Percentiles rank a stretch among this genome's conserved stretches.
Evolutionary conservation across 371 early-diverging fungal genomes (phyloP).

Genomic region (Rhizopus stolonifer): DNA sequence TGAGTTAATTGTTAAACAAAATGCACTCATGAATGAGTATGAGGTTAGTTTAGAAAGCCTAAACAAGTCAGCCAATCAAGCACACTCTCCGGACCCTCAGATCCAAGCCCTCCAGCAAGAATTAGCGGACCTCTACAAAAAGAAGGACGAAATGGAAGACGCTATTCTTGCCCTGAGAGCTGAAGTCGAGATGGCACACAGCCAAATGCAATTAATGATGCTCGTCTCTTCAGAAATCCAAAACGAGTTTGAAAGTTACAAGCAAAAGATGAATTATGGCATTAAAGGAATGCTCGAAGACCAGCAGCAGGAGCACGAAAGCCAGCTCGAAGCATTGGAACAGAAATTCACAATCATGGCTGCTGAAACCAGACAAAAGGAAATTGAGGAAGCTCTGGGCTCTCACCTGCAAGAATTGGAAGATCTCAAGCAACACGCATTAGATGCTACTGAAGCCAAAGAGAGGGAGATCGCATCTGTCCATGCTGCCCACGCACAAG

Average conservation of each 20-base stretch:
- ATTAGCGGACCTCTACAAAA: conserved; percentile 9
- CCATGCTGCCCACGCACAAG: neutral
- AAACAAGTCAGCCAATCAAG: conserved; percentile 1
- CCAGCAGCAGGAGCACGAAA: conserved; percentile 12
- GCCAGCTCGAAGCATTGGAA: conserved; percentile 13
- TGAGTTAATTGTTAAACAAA: conserved; percentile 25
- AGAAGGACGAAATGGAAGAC: conserved; percentile 20
- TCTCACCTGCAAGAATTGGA: conserved; percentile 9
- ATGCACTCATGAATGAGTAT: conserved; percentile 15
- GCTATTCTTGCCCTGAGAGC: conserved; percentile 21
- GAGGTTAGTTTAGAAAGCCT: conserved; percentile 13
- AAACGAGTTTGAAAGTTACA: conserved; percentile 26
- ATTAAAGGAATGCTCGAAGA: conserved; percentile 7
- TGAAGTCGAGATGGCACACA: conserved; percentile 28
- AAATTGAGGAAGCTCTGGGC: neutral
- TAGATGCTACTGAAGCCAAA: neutral
- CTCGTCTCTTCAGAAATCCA: conserved; percentile 34
- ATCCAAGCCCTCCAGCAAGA: conserved; percentile 20
- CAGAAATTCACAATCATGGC: conserved; percentile 1
- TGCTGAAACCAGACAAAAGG: neutral
- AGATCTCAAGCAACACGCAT: neutral
- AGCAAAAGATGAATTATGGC: conserved; percentile 8
- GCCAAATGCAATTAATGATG: conserved; percentile 35
- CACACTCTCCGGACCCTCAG: conserved; percentile 6
- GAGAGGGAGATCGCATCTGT: neutral